These are phyloP conservation scores for Pseudonitzschia multiseries DNA, from an alignment of 108 stramenopile genomes.

Conservation along the genomic window DNA sequence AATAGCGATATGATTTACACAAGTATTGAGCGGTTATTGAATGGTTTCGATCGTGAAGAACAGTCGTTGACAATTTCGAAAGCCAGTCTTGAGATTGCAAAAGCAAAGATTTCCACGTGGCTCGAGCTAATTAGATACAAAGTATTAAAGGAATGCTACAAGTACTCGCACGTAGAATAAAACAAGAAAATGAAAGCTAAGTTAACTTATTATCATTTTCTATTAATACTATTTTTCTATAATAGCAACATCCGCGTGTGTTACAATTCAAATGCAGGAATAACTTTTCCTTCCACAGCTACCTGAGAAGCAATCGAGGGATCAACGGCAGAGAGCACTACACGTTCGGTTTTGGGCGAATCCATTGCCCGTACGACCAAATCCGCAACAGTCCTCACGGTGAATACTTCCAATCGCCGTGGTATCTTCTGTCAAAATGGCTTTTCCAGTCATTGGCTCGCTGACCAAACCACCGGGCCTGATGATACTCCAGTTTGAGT, in stretches of 20 bases:
- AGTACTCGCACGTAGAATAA: too few species aligned
- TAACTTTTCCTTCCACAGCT: slow-evolving; percentile 47
- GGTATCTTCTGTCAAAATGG: slow-evolving; percentile 87
- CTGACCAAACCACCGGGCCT: slow-evolving; percentile 88
- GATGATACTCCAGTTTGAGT: slow-evolving; percentile 95
- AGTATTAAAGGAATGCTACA: too few species aligned
- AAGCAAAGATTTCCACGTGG: too few species aligned
- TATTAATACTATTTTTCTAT: neutral
- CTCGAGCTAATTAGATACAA: too few species aligned
- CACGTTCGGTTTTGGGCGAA: slow-evolving; percentile 64
- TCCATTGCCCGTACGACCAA: slow-evolving; percentile 67
- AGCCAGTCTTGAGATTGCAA: too few species aligned
- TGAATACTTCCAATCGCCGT: slow-evolving; percentile 87
- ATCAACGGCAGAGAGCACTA: slow-evolving; percentile 75
- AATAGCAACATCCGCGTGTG: neutral
- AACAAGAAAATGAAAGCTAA: too few species aligned
- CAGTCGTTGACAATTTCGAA: too few species aligned
- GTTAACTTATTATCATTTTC: too few species aligned
- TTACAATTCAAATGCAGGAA: slow-evolving; percentile 55
- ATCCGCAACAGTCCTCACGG: slow-evolving; percentile 89
- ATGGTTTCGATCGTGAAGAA: too few species aligned
- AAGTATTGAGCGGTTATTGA: too few species aligned
- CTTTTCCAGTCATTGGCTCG: slow-evolving; percentile 76
- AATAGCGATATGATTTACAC: too few species aligned
- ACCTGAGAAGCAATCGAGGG: slow-evolving; percentile 54